Evolutionary conservation across 441 rosid species (phyloP).

Genomic region (Populus hybrid): DNA sequence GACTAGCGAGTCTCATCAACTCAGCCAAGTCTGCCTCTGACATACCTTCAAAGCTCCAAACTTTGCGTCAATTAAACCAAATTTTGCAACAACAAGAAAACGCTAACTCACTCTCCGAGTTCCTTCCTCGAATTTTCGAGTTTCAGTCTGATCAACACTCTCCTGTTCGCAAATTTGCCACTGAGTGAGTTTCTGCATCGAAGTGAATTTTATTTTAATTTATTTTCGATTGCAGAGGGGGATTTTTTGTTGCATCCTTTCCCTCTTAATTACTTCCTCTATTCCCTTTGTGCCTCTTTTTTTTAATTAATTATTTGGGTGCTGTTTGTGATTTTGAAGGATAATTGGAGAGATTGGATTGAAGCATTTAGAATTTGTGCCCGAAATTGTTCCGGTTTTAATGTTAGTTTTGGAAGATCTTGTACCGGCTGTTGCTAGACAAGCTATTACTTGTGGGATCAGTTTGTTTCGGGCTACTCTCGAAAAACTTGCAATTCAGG

Average conservation of each 20-base stretch:
- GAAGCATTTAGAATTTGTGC: conserved; percentile 68
- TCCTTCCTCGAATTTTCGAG: conserved; percentile 74
- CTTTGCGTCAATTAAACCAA: conserved; percentile 55
- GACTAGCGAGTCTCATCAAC: conserved; percentile 45
- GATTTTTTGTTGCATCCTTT: neutral
- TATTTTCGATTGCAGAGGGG: neutral
- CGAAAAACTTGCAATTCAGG: conserved; percentile 69
- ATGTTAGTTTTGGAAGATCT: conserved; percentile 63
- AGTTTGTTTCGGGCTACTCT: conserved; percentile 66
- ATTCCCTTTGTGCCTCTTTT: neutral
- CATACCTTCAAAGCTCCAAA: conserved; percentile 67
- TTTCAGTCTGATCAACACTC: conserved; percentile 64
- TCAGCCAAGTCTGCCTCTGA: conserved; percentile 57
- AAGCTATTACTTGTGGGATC: conserved; percentile 68
- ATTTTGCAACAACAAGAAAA: conserved; percentile 38
- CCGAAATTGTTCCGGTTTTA: conserved; percentile 74
- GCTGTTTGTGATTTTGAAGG: conserved; percentile 37
- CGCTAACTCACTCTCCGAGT: conserved; percentile 45
- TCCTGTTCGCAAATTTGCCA: conserved; percentile 80
- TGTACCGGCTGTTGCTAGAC: conserved; percentile 91
- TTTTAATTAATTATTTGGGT: neutral
- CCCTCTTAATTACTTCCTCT: neutral
- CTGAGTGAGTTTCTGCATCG: conserved; percentile 38
- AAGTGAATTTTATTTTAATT: neutral
- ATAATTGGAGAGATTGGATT: conserved; percentile 79